Evolutionary conservation across 805 yeast species (phyloP), one percentile per base, ranked within the genome.

Genomic region (Zygoascus tannicola): DNA sequence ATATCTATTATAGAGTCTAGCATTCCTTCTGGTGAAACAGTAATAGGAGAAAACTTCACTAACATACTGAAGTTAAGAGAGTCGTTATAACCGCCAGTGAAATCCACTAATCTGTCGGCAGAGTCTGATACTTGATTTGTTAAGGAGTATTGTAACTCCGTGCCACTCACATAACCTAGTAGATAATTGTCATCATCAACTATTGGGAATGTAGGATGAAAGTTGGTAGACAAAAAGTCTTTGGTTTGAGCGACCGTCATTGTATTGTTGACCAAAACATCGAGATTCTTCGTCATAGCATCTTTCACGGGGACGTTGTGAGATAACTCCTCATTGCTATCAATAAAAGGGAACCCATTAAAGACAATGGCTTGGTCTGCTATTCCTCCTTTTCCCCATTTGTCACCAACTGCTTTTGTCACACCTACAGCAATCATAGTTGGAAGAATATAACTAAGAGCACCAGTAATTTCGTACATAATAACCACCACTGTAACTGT

Each of bases 401-500:
- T 69, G 47, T 84, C 92, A 52, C 78, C 76, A n/a, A 92, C 78
- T 32, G 78, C 65, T 55, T 85, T 85, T 2, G 97, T 88, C 7
- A 81, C 75, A 1, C 95, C 90, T 1, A 92, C 95, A 0, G 86
- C 94, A 42, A 92, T 82, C 98, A 92, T 92, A 0, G 95, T 85
- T 2, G 99, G 99, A 10, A 94, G 73, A 47, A 92, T 84, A 58
- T 85, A 92, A 40, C 82, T 76, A 44, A 88, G 68, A 1, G 98
- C 98, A 26, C 98, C 99, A 0, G 99, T 92, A 44, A 92, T 66
- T 64, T 92, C 81, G 64, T 87, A 85, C 94, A 92, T 87, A 35
- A 94, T 82, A 14, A 92, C 85, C 1, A 88, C 97, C 18, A 90
- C 97, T 0, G 97, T 81, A 7, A 92, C 80, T 0, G 96, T 85